These are phyloP conservation scores for Aspergillus fumigatiaffinis DNA, from an alignment of 2,329 filamentous ascomycete species.

Conservation along the genomic window DNA sequence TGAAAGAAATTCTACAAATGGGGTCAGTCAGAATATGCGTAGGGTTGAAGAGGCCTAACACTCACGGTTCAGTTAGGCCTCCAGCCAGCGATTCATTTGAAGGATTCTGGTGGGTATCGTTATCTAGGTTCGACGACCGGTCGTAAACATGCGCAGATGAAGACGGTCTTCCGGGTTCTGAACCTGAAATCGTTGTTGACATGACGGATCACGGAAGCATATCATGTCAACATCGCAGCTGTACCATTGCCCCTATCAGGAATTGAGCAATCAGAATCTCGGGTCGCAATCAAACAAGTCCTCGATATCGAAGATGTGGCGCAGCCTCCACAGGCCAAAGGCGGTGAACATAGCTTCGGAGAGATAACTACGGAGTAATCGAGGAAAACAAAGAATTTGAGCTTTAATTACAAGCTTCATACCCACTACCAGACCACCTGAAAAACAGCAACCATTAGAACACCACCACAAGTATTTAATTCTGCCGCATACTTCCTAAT, in stretches of 20 bases:
- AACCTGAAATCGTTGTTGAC: conserved; percentile 21
- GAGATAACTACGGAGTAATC: too few species aligned
- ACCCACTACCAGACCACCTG: too few species aligned
- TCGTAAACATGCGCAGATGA: conserved; percentile 11
- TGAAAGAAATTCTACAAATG: conserved; percentile 37
- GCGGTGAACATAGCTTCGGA: too few species aligned
- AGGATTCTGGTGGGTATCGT: conserved; percentile 10
- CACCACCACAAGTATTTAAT: too few species aligned
- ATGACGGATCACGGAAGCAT: conserved; percentile 22
- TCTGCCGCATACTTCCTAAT: too few species aligned
- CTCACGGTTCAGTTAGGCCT: conserved; percentile 34
- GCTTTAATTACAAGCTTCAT: too few species aligned
- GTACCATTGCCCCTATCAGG: conserved; percentile 12
- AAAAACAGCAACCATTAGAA: too few species aligned
- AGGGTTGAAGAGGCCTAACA: background rate
- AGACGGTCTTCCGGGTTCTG: conserved; percentile 13
- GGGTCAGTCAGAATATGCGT: conserved; percentile 3
- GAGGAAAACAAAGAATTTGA: too few species aligned
- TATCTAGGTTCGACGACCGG: conserved; percentile 16
- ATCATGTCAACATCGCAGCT: conserved; percentile 16
- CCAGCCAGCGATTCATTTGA: conserved; percentile 27
- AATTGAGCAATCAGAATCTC: conserved; percentile 1
- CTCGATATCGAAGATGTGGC: conserved; percentile 20
- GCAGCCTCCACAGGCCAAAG: conserved; percentile 17
- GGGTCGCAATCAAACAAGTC: conserved; percentile 6